Base-by-base conservation (phyloP, 768 basidiomycete species). In the Pulveroboletus ravenelii region DNA sequence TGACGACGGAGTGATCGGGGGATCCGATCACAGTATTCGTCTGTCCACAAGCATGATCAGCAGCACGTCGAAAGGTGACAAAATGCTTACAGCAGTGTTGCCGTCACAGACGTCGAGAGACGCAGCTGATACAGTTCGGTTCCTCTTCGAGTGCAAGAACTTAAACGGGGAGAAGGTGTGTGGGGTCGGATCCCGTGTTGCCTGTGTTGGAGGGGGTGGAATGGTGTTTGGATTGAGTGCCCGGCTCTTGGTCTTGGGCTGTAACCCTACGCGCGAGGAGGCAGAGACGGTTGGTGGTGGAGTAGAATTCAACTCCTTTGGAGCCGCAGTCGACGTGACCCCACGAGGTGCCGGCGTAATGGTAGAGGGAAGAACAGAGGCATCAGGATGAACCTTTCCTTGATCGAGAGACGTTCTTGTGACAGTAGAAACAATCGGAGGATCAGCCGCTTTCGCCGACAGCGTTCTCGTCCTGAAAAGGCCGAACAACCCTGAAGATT, bases 91-190 rank as follows among this genome's bases (percentile, higher is more conserved):
- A 43, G 85, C 84, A 48, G 87, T 88, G 29, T 68, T 70, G 34
- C 89, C 89, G 60, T 89, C 81, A 57, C 82, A 78, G 23, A 87
- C 89, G 63, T 91, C 89, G 30, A 87, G 72, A 37, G 89, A 91
- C 31, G 82, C 82, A 34, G 79, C 76, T 14, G 89, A 90, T 37
- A 90, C 72, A 7, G 84, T 82, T 30, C 83, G 79, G 62, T 83
- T 75, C 59, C 79, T 74, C 61, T 78, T 82, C 35, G 73, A 73
- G 40, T 65, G 53, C 63, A 87, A 56, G 58, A 87, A 76, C 39
- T 80, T 79, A 66, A 87, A 85, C 1, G 85, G 79, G 15, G 77
- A 77, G 57, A 83, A 82, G 18, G 80, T 72, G 47, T 74, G 78
- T 30, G 76, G 66, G 17, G 68, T 70, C 10, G 71, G 61, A 50